phyloP scores from a whole-genome alignment of 331 rosid genomes.

The Malus hybrid region DNA sequence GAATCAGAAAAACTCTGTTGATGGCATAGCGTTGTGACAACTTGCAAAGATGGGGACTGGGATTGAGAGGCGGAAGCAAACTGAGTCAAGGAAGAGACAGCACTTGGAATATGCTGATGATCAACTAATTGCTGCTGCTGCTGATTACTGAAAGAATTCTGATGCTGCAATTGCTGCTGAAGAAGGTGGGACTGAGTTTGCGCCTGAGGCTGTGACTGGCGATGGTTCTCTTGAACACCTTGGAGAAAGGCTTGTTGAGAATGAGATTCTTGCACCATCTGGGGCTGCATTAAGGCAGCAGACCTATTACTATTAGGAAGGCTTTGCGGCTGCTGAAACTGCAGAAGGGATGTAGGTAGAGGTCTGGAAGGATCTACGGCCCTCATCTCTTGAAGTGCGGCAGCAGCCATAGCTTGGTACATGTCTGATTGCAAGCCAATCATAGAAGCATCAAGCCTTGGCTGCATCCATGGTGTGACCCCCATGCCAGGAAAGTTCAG shows the following conservation, averaged over 20 bases:
- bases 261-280: conserved; percentile 77
- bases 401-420: conserved; percentile 87
- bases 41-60: conserved; percentile 54
- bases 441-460: conserved; percentile 67
- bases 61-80: conserved; percentile 64
- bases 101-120: conserved; percentile 54
- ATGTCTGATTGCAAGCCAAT: conserved; percentile 61
- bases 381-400: conserved; percentile 88
- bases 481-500: conserved; percentile 77
- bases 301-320: conserved; percentile 38
- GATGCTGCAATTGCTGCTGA: conserved; percentile 41
- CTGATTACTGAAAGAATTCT: conserved; percentile 28
- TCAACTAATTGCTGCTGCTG: conserved; percentile 45
- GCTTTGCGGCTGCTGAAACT: conserved; percentile 70
- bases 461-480: conserved; percentile 86
- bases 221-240: conserved; percentile 49
- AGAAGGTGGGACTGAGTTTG: conserved; percentile 51
- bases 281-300: conserved; percentile 62
- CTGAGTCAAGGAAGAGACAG: conserved; percentile 58
- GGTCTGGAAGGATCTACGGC: conserved; percentile 59
- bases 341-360: conserved; percentile 55
- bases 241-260: conserved; percentile 66
- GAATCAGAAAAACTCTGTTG: conserved; percentile 79
- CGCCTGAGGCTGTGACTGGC: conserved; percentile 32
- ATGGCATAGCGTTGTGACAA: conserved; percentile 56